Percentiles rank a stretch among this genome's conserved stretches.
Conservation (phyloP, 2,329 filamentous ascomycete genomes). For the Exophiala viscosa region DNA sequence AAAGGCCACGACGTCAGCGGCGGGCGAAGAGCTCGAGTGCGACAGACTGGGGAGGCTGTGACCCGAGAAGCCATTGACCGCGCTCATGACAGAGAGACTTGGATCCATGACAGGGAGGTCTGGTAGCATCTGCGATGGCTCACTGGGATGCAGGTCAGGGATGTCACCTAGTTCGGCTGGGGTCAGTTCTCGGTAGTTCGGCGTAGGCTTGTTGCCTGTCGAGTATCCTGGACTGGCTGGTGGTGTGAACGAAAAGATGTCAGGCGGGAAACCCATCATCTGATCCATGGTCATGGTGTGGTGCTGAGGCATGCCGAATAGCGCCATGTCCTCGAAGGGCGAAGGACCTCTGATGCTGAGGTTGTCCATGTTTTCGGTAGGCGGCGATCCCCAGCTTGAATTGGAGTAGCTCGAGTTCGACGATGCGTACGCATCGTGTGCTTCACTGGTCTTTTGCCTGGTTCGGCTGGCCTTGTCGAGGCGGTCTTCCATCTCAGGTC, state of each 20-base stretch:
- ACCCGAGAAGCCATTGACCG: constrained; percentile 8
- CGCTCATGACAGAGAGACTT: constrained; percentile 11
- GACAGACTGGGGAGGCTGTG: constrained; percentile 26
- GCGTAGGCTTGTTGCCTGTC: constrained; percentile 38
- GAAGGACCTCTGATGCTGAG: constrained; percentile 38
- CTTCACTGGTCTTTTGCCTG: constrained; percentile 32
- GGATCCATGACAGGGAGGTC: constrained; percentile 21
- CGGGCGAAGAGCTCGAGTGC: constrained; percentile 26
- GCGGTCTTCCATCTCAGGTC: constrained; percentile 57
- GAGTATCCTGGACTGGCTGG: constrained; percentile 44
- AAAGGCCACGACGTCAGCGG: constrained; percentile 25
- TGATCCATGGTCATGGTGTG: constrained; percentile 14
- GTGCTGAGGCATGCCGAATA: constrained; percentile 24
- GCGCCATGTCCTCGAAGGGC: constrained; percentile 30
- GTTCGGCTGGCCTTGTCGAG: constrained; percentile 55
- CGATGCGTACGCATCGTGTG: constrained; percentile 35
- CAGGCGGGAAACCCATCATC: constrained; percentile 34
- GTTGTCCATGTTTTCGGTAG: constrained; percentile 39
- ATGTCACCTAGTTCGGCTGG: constrained; percentile 30
- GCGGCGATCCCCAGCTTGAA: constrained; percentile 41
- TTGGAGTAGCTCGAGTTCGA: constrained; percentile 38
- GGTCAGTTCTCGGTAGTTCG: constrained; percentile 37
- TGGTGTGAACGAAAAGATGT: constrained; percentile 46
- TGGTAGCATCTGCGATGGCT: constrained; percentile 17
- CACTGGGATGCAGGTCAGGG: constrained; percentile 5